A percentile compares a stretch with the other conserved stretches of the same genome.
Evolutionary conservation across 306 rosid species (phyloP).

Genomic region (Parietaria judaica): DNA sequence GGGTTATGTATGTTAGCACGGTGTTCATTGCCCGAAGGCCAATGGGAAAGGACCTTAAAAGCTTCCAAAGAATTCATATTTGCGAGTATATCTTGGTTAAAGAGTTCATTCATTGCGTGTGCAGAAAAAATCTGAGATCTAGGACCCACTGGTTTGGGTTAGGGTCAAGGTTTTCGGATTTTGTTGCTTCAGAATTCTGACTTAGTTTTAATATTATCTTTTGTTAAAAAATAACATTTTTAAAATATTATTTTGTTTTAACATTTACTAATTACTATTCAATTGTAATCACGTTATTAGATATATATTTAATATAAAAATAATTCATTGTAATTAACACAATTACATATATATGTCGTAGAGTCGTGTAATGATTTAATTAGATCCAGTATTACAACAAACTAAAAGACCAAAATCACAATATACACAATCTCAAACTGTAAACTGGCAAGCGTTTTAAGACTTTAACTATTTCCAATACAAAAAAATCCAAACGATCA

Average conservation of each 20-base stretch:
- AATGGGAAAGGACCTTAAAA: no score
- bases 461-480: not conserved
- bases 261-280: no score
- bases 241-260: no score
- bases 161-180: not conserved
- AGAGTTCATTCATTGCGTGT: constrained; percentile 1
- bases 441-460: constrained; percentile 1
- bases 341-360: no score
- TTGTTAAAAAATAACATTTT: no score
- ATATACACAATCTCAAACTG: not conserved
- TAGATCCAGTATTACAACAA: not conserved
- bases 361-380: no score
- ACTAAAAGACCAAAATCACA: not conserved
- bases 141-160: not conserved
- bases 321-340: no score
- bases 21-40: no score
- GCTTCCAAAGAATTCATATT: not conserved
- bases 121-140: not conserved
- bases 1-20: not conserved
- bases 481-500: not conserved
- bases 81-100: not conserved
- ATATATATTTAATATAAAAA: no score
- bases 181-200: no score
- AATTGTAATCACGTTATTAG: no score
- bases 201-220: no score